Conservation (phyloP, 768 basidiomycete species). For the Hericium coralloides region DNA sequence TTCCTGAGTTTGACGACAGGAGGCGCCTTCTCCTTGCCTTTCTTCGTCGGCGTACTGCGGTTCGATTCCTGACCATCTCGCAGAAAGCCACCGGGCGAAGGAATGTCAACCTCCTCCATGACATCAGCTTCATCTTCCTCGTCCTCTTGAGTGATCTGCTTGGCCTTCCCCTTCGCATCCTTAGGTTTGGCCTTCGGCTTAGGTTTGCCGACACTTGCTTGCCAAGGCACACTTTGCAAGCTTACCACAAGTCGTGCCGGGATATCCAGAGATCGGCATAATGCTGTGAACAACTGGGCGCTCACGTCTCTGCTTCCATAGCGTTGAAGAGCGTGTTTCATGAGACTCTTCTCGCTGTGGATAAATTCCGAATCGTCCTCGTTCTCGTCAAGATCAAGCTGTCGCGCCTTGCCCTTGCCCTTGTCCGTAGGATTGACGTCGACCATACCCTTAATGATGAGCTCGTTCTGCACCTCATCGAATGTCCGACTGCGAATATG, state of each 20-base stretch:
- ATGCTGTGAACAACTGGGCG: conserved; percentile 84
- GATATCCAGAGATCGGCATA: conserved; percentile 79
- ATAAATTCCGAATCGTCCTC: conserved; percentile 52
- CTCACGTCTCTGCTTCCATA: conserved; percentile 78
- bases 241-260: conserved; percentile 85
- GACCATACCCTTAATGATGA: conserved; percentile 7
- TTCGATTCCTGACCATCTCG: conserved; percentile 32
- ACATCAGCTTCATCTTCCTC: conserved; percentile 28
- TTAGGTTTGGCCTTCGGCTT: conserved; percentile 35
- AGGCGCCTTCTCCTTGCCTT: conserved; percentile 47
- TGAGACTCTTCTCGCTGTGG: conserved; percentile 73
- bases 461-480: conserved; percentile 49
- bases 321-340: conserved; percentile 84
- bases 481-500: conserved; percentile 73
- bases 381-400: conserved; percentile 19
- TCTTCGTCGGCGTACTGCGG: conserved; percentile 27
- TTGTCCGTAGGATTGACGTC: conserved; percentile 2
- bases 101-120: conserved; percentile 27
- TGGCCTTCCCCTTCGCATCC: conserved; percentile 29
- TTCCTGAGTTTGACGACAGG: conserved; percentile 53
- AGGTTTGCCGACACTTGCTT: conserved; percentile 53
- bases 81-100: conserved; percentile 22
- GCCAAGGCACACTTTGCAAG: conserved; percentile 89
- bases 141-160: conserved; percentile 21
- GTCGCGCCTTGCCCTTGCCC: conserved; percentile 23